Conservation (phyloP, 768 basidiomycete genomes). For the Inosperma sp. region DNA sequence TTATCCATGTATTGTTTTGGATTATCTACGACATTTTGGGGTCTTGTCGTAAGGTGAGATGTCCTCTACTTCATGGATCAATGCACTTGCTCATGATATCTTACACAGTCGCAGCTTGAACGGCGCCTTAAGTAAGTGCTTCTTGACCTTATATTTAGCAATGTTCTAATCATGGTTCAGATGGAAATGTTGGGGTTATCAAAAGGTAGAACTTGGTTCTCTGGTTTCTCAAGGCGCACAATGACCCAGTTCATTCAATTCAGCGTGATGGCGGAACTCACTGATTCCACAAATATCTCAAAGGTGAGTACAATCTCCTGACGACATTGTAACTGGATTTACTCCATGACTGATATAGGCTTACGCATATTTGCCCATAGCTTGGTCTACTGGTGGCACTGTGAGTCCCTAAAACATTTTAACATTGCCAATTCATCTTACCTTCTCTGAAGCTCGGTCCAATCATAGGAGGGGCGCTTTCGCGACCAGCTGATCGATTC, state of each 20-base stretch:
- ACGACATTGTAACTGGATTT: not conserved
- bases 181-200: slow-evolving; percentile 59
- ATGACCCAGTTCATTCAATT: too few species aligned
- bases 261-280: slow-evolving; percentile 69
- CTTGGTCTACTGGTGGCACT: slow-evolving; percentile 36
- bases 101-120: slow-evolving; percentile 52
- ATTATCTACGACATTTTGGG: slow-evolving; percentile 62
- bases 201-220: slow-evolving; percentile 38
- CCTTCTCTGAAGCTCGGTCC: slow-evolving; percentile 31
- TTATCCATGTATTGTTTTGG: slow-evolving; percentile 71
- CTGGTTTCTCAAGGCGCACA: too few species aligned
- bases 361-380: slow-evolving; percentile 59
- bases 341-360: slow-evolving; percentile 28
- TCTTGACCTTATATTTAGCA: not conserved
- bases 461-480: slow-evolving; percentile 47
- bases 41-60: slow-evolving; percentile 46
- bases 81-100: slow-evolving; percentile 5
- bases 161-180: slow-evolving; percentile 22
- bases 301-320: slow-evolving; percentile 30
- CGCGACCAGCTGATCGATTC: slow-evolving; percentile 46
- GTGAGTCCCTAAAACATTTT: slow-evolving; percentile 12
- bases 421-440: not conserved
- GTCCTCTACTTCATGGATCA: not conserved
- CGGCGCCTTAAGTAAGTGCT: slow-evolving; percentile 55
- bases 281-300: slow-evolving; percentile 61